These are phyloP conservation scores for Wickerhamiella vanderwaltii DNA, from an alignment of 805 yeast genomes.

Conservation along the genomic window DNA sequence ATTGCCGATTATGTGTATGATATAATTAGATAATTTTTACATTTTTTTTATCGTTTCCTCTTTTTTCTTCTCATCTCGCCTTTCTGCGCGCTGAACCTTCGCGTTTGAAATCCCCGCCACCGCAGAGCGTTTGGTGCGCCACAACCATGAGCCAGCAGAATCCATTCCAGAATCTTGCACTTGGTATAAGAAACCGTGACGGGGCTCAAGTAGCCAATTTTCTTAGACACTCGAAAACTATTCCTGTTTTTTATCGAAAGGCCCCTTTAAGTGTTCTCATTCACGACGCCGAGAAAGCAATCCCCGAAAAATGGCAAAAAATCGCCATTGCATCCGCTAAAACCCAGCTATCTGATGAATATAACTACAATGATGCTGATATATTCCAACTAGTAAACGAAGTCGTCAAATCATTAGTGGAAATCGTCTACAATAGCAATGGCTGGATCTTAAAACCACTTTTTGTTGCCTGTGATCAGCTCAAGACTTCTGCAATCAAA, in stretches of 20 bases:
- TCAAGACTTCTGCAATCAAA: not conserved
- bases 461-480: not conserved
- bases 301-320: constrained; percentile 5
- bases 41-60: no score
- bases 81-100: no score
- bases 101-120: no score
- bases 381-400: not conserved
- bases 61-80: no score
- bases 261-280: not conserved
- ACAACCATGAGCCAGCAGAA: not conserved
- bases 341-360: not conserved
- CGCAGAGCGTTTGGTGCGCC: no score
- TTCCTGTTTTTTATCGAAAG: no score
- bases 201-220: not conserved
- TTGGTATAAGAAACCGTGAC: not conserved
- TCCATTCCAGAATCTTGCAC: not conserved
- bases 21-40: not conserved
- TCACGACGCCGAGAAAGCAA: not conserved
- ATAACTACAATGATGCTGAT: not conserved
- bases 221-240: not conserved
- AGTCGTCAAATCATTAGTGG: constrained; percentile 3
- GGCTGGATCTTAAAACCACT: constrained; percentile 4
- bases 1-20: constrained; percentile 42
- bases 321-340: not conserved
- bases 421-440: not conserved